phyloP scores from a whole-genome alignment of 768 basidiomycete genomes.

The Suillus spraguei region DNA sequence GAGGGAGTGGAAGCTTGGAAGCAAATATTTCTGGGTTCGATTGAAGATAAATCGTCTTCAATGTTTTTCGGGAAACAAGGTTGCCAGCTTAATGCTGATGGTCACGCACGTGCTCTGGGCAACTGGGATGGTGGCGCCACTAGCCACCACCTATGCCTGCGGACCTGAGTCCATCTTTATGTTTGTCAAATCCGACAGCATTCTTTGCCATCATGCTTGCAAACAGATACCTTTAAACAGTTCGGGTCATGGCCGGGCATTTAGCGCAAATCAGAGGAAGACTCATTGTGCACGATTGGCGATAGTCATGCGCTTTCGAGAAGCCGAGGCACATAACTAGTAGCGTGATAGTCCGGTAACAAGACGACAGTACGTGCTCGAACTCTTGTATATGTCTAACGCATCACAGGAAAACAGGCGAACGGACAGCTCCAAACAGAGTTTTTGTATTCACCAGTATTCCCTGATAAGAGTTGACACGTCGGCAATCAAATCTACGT shows the following conservation, averaged over 20 bases:
- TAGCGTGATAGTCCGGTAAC: not conserved
- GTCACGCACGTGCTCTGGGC: not conserved
- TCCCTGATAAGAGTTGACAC: not conserved
- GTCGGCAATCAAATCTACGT: not conserved
- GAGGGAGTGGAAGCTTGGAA: not conserved
- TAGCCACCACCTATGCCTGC: not conserved
- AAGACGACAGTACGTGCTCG: not conserved
- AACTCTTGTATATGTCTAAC: conserved; percentile 3
- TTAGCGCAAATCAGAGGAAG: not conserved
- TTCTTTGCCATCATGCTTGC: not conserved
- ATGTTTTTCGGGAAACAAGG: not conserved
- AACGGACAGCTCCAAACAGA: not conserved
- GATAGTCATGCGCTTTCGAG: not conserved
- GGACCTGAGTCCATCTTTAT: not conserved
- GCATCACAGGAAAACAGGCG: not conserved
- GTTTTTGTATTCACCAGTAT: not conserved
- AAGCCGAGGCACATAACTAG: not conserved
- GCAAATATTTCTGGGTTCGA: not conserved
- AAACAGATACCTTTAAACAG: not conserved
- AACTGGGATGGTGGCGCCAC: not conserved
- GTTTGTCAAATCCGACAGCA: not conserved
- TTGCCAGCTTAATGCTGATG: not conserved
- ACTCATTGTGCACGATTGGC: not conserved
- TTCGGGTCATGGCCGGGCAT: not conserved
- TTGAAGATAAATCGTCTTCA: not conserved